Percentiles rank a stretch among this genome's conserved stretches.
These are phyloP conservation scores for Ceratobasidium sp. DNA, from an alignment of 1,284 basidiomycete species.

Conservation along the genomic window DNA sequence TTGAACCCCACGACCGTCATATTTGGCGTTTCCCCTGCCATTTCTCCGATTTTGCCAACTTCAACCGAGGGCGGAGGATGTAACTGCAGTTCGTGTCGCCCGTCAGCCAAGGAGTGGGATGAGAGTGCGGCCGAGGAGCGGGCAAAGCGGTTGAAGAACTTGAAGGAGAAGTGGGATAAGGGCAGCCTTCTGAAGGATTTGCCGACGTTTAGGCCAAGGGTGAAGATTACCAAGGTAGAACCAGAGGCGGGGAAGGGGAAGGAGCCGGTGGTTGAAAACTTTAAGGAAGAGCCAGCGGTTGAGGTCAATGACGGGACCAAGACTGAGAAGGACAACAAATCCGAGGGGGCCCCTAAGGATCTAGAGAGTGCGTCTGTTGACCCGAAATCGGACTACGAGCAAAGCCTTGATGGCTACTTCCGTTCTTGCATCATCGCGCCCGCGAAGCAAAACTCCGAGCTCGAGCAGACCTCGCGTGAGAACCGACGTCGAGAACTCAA, in stretches of 20 bases:
- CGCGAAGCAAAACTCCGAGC: constrained; percentile 61
- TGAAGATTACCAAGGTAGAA: background rate
- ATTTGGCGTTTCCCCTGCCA: constrained; percentile 73
- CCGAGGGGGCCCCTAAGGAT: background rate
- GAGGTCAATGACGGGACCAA: background rate
- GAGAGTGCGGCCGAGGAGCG: constrained; percentile 8
- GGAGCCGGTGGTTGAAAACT: background rate
- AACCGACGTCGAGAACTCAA: constrained; percentile 76
- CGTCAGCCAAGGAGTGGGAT: background rate
- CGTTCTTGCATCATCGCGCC: constrained; percentile 81
- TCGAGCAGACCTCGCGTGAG: constrained; percentile 70
- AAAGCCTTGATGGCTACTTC: constrained; percentile 64
- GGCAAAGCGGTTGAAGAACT: background rate
- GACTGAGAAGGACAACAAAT: background rate
- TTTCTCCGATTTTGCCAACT: background rate
- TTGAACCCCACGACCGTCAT: constrained; percentile 79
- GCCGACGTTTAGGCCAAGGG: background rate
- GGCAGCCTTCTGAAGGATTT: background rate
- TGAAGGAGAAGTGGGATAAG: constrained; percentile 22
- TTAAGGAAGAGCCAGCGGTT: background rate
- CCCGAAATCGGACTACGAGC: background rate
- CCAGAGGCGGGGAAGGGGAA: background rate
- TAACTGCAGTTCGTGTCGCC: background rate
- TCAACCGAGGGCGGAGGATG: background rate
- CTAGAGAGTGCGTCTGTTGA: background rate